These are phyloP conservation scores for Rhizophagus clarus DNA, from an alignment of 192 early-diverging fungal genomes.

Conservation along the genomic window DNA sequence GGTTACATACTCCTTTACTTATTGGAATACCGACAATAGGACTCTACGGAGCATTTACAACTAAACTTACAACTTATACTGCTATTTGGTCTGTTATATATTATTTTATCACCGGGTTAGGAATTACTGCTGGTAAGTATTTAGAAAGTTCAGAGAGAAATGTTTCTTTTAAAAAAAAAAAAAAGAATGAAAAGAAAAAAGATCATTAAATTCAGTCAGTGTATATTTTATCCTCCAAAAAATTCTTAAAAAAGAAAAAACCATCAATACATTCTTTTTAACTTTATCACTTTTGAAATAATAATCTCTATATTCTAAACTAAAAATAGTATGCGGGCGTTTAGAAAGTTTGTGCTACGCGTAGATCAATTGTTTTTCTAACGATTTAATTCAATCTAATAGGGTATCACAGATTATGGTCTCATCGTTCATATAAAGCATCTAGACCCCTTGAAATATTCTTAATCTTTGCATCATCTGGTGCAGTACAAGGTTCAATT, in stretches of 20 bases:
- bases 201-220: background rate
- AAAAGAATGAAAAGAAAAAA: background rate
- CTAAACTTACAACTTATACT: conserved; percentile 69
- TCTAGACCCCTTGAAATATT: conserved; percentile 61
- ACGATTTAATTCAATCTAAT: background rate
- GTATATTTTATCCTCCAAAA: no score
- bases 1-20: conserved; percentile 69
- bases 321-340: background rate
- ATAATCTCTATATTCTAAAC: background rate
- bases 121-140: conserved; percentile 79
- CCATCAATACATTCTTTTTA: no score
- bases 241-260: no score
- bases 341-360: background rate
- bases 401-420: conserved; percentile 86
- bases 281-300: no score
- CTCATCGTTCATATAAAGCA: conserved; percentile 77
- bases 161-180: background rate
- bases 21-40: conserved; percentile 74
- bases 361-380: background rate
- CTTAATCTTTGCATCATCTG: conserved; percentile 66
- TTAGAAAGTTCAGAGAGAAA: background rate
- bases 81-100: conserved; percentile 69
- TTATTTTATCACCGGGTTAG: conserved; percentile 80
- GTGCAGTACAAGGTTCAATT: conserved; percentile 81
- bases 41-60: conserved; percentile 77